A percentile compares a stretch with the other conserved stretches of the same genome.
Conservation (phyloP, 1,139 yeast genomes). For the Geotrichum citri-aurantii region DNA sequence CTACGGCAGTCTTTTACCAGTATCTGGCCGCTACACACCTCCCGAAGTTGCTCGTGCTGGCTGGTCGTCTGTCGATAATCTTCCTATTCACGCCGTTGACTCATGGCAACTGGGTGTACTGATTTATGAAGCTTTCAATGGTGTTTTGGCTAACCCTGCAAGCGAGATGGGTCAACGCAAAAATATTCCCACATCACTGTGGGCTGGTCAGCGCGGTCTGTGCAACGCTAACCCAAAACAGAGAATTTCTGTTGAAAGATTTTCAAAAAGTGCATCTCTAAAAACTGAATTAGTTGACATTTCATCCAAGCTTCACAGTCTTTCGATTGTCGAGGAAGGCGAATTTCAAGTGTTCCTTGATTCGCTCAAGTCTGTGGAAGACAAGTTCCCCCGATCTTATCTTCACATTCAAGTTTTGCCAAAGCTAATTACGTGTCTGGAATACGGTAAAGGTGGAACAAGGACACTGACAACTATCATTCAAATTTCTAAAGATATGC, state of each 20-base stretch:
- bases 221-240: slow-evolving; percentile 26
- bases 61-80: slow-evolving; percentile 39
- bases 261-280: slow-evolving; percentile 35
- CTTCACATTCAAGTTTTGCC: slow-evolving; percentile 64
- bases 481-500: slow-evolving; percentile 41
- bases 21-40: slow-evolving; percentile 37
- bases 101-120: slow-evolving; percentile 59
- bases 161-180: slow-evolving; percentile 20
- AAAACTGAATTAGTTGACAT: slow-evolving; percentile 43
- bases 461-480: slow-evolving; percentile 25
- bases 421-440: slow-evolving; percentile 47
- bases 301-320: slow-evolving; percentile 47
- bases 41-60: slow-evolving; percentile 44
- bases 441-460: slow-evolving; percentile 26
- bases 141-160: slow-evolving; percentile 22
- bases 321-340: slow-evolving; percentile 45
- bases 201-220: slow-evolving; percentile 27
- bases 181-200: slow-evolving; percentile 24
- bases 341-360: slow-evolving; percentile 53
- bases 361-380: slow-evolving; percentile 37
- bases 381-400: slow-evolving; percentile 52
- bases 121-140: slow-evolving; percentile 46
- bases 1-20: slow-evolving; percentile 34
- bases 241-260: slow-evolving; percentile 48
- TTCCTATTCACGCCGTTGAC: slow-evolving; percentile 41